Evolutionary conservation across 768 basidiomycete species (phyloP), one percentile per base, ranked within the genome.

Genomic region (Hortiboletus campestris): DNA sequence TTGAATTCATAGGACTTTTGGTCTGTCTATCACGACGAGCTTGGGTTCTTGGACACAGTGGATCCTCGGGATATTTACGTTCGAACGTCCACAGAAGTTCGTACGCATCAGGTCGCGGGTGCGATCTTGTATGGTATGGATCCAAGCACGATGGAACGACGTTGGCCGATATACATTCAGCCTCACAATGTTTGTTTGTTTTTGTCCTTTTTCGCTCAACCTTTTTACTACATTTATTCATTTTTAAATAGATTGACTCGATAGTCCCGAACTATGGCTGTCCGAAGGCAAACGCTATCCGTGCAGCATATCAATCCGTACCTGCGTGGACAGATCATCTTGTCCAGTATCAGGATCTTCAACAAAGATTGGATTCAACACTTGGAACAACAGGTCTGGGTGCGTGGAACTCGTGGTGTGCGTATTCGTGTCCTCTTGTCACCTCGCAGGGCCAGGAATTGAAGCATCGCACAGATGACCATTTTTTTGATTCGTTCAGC

Each of bases 401-500:
- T 8, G 75, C 65, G 6, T 81, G 80, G 80, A 60, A 71, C n/a
- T 69, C 72, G 3, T 81, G 79, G 80, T 80, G 80, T 78, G 47
- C 45, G 75, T 67, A 22, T 36, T 35, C 29, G 2, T 28, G n/a
- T 48, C 28, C 25, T 17, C 35, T 46, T n/a, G 34, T 41, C 17
- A 12, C 14, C 13, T 8, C 42, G 19, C 40, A 2, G 13, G 13
- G 5, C 4, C 19, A 19, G 10, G 5, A 38, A 29, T 20, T 28
- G 32, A 58, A 28, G 11, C 10, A 17, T 35, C 29, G 13, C 16
- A 20, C 54, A 66, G 64, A 66, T 7, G 64, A 81, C 52, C 80
- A 80, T 53, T 81, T 75, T 68, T 81, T 81, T 61, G 80, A 81
- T 60, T 76, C 76, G n/a, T 78, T 81, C 63, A 75, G 70, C 17